Evolutionary conservation across 352 stramenopile species (phyloP), one percentile per base, ranked within the genome.

Genomic region (Phytophthora ramorum): DNA sequence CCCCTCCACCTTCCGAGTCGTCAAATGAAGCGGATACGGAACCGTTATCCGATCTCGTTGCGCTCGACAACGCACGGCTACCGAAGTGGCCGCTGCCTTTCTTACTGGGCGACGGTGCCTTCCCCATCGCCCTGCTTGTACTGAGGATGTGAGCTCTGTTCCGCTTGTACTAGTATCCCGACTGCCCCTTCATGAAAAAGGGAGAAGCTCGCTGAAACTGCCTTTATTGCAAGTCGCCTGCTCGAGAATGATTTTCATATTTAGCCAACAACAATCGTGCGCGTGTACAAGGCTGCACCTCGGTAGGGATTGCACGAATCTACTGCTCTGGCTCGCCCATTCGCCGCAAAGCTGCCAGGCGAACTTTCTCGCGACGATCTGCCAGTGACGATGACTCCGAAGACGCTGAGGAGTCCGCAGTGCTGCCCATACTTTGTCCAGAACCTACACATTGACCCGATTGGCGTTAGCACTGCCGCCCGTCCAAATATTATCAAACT

Each of bases 361-460:
- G 85, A 48, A 90, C 73, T 54, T 89, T 91, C 41, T 91, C 83
- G 35, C 85, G 85, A 6, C 83, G 79, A 56, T 91, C 79, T 16
- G 74, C 68, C 22, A 90, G 54, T 17, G 79, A 73, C 8, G 64
- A 58, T 5, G 62, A 38, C 9, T 60, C 71, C 3, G 68, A 53
- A 14, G 70, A 69, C 13, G 63, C 62, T n/a, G 66, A 65, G 4
- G 70, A 35, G 28, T 68, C 49, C 16, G 58, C 45, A 6, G 56
- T 64, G 26, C 63, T 58, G 10, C 75, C 62, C 19, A 81, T 41
- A 17, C 63, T 74, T 69, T 86, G 73, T 6, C 81, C 83, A 24
- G 72, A 68, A 9, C 82, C 85, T 92, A 14, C 37, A 43, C 17
- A 19, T 22, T 26, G 9, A 47, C 7, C 50, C 16, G 10, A 4